Evolutionary conservation across 2,329 filamentous ascomycete species (phyloP).

Genomic region (Akanthomyces muscarius): DNA sequence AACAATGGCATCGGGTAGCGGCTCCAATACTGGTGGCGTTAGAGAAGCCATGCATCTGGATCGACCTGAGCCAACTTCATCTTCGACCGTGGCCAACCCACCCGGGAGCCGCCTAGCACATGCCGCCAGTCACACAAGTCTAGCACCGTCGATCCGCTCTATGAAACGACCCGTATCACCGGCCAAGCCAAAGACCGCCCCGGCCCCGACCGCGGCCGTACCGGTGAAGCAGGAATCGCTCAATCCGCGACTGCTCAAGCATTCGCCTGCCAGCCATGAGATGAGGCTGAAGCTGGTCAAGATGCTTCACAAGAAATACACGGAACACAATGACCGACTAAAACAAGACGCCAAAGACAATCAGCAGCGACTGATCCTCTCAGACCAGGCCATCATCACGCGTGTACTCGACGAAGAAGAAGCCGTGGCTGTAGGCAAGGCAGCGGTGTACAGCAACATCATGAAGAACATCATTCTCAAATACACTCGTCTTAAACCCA

Average conservation of each 20-base stretch:
- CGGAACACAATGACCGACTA: conserved; percentile 62
- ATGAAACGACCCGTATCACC: background rate
- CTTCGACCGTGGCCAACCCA: background rate
- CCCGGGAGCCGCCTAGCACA: background rate
- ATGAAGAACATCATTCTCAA: conserved; percentile 76
- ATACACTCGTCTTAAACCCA: conserved; percentile 69
- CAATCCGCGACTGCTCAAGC: conserved; percentile 62
- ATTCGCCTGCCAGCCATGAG: conserved; percentile 53
- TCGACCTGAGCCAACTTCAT: background rate
- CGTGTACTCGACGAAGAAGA: conserved; percentile 76
- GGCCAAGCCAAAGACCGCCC: conserved; percentile 5
- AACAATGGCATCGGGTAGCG: background rate
- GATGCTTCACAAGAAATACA: conserved; percentile 61
- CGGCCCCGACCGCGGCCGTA: conserved; percentile 14
- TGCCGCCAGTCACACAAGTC: background rate
- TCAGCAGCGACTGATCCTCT: conserved; percentile 50
- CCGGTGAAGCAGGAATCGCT: conserved; percentile 48
- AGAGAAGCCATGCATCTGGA: background rate
- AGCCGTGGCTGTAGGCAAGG: conserved; percentile 61
- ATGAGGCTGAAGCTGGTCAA: conserved; percentile 56
- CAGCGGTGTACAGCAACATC: conserved; percentile 73
- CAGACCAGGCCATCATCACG: conserved; percentile 63
- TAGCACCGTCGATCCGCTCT: background rate
- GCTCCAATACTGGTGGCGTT: background rate
- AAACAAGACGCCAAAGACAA: conserved; percentile 46